Evolutionary conservation across 495 filamentous ascomycete genomes (phyloP).

Genomic region (Xylaria acuta): DNA sequence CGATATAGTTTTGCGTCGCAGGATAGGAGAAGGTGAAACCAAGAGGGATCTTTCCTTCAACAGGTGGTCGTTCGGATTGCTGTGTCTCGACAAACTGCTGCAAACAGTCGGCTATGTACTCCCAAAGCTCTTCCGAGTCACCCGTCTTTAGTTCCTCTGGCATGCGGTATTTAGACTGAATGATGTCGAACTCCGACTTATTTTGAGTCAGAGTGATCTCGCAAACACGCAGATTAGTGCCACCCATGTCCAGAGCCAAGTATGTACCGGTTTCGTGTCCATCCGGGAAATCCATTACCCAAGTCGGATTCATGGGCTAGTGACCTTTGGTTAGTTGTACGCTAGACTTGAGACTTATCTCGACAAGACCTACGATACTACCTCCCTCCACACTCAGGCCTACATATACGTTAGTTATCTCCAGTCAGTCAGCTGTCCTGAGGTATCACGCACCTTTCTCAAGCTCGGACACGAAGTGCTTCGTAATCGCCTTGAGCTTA

Average conservation of each 20-base stretch:
- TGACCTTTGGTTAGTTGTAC: constrained; percentile 30
- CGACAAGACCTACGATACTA: constrained; percentile 75
- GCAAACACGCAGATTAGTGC: constrained; percentile 97
- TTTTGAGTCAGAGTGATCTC: constrained; percentile 90
- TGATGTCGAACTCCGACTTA: constrained; percentile 97
- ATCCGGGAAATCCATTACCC: constrained; percentile 93
- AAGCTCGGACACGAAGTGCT: constrained; percentile 88
- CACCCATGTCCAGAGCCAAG: constrained; percentile 96
- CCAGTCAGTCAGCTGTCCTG: constrained; percentile 10
- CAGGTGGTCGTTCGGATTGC: constrained; percentile 68
- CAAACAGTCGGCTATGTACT: constrained; percentile 96
- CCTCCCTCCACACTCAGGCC: constrained; percentile 87
- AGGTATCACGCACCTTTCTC: constrained; percentile 69
- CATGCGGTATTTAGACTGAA: constrained; percentile 97
- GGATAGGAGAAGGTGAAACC: constrained; percentile 99
- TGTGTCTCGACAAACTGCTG: constrained; percentile 95
- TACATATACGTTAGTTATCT: constrained; percentile 39
- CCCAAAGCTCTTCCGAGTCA: constrained; percentile 90
- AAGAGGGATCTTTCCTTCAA: constrained; percentile 71
- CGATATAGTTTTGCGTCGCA: constrained; percentile 93
- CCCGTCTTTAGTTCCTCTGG: constrained; percentile 95
- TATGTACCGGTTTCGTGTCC: constrained; percentile 90
- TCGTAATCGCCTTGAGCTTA: constrained; percentile 87
- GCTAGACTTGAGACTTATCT: background rate
- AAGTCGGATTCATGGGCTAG: constrained; percentile 98